phyloP scores from a whole-genome alignment of 306 rosid genomes.

The Inga leiocalycina region DNA sequence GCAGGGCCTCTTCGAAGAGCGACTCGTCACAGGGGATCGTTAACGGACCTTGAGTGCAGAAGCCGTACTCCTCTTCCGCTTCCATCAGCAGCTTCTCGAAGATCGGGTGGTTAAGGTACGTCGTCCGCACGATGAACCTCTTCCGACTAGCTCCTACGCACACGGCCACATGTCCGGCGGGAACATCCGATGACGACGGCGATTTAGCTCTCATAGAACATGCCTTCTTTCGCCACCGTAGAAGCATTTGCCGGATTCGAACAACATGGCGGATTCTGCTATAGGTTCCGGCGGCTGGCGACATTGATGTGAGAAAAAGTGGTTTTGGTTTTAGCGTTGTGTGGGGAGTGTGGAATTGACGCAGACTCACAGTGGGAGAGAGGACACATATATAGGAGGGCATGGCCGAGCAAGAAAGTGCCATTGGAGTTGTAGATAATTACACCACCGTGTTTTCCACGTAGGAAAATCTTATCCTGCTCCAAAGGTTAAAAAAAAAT shows the following conservation, averaged over 20 bases:
- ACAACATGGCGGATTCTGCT: constrained; percentile 66
- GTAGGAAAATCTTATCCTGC: too few relatives aligned
- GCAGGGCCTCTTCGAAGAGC: constrained; percentile 59
- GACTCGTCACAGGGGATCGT: constrained; percentile 72
- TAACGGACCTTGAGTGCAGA: constrained; percentile 60
- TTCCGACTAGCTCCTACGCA: constrained; percentile 55
- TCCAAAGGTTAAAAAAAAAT: too few relatives aligned
- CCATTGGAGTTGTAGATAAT: constrained; percentile 40
- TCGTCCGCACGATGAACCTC: constrained; percentile 64
- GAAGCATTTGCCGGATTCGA: constrained; percentile 65
- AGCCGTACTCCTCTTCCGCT: constrained; percentile 83
- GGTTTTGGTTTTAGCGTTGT: not conserved
- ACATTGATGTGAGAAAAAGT: constrained; percentile 30
- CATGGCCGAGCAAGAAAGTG: not conserved
- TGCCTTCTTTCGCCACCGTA: constrained; percentile 62
- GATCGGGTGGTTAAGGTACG: constrained; percentile 71
- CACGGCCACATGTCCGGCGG: constrained; percentile 68
- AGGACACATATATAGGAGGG: not conserved
- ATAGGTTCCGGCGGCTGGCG: constrained; percentile 34
- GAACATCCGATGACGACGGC: constrained; percentile 51
- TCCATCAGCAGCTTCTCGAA: constrained; percentile 62
- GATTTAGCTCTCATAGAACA: constrained; percentile 28
- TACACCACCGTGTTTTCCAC: constrained; percentile 15
- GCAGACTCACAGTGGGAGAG: not conserved
- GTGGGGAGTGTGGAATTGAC: not conserved